Evolutionary conservation across 2,329 filamentous ascomycete species (phyloP), one percentile per base, ranked within the genome.

Genomic region (Dactylellina parvicollis): DNA sequence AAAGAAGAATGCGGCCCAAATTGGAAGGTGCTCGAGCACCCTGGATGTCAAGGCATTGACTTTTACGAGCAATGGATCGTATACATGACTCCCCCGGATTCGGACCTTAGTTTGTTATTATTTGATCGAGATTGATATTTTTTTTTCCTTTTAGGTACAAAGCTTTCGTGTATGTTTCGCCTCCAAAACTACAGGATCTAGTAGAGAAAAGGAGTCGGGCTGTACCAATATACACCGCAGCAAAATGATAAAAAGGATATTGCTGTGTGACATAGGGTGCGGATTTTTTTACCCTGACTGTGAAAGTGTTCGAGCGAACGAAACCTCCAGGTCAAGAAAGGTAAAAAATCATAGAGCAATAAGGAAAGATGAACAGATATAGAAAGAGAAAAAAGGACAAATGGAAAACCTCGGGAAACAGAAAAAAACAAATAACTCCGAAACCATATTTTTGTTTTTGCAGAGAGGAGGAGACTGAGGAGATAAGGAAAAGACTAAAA

Each of bases 391-490:
- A 46, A 57, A 50, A 40, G 38, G 30, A 1, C 1, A 57, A 67
- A 52, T n/a, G 12, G 20, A 34, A 28, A 71, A 54, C 46, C 22
- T 34, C 20, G 28, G 40, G 44, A 62, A 64, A 34, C 46, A 22
- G 38, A 38, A 22, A 36, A 50, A 64, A 52, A 62, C n/a, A 72
- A 36, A 72, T 52, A 72, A 72, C 67, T 72, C 67, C 67, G 36
- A 60, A 55, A 28, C 67, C 67, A 54, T 65, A 59, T 64, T 72
- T 72, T 71, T 32, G 36, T 26, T 60, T 61, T 50, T 61, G 57
- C 57, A 40, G 42, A 50, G 7, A 40, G 40, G 24, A 42, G 42
- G 22, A 18, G 14, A 59, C 18, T 30, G 30, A 56, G 26, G 61
- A 50, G 22, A n/a, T 32, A 42, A 52, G 38, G 36, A 34, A 59